Conservation (phyloP, 345 rosid species). For the Salix caprea region DNA sequence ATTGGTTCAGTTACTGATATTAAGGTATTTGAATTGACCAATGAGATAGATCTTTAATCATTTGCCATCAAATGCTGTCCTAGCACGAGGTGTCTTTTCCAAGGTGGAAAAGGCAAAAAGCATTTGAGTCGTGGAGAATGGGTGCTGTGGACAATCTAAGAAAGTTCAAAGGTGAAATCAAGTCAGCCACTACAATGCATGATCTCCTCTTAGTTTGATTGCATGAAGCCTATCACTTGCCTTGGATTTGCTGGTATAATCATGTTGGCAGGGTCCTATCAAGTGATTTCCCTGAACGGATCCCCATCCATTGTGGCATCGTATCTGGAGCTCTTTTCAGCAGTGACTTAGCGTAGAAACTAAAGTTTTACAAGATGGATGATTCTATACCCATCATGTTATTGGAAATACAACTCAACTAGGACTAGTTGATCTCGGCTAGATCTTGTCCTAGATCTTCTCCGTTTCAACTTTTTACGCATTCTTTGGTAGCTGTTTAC, state of each 20-base stretch:
- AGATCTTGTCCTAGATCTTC: not conserved
- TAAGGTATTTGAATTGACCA: not conserved
- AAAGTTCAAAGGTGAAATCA: not conserved
- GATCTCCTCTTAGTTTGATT: not conserved
- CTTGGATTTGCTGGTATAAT: not conserved
- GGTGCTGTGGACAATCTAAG: not conserved
- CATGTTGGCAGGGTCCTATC: not conserved
- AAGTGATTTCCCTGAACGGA: not conserved
- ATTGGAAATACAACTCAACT: not conserved
- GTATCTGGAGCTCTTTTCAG: not conserved
- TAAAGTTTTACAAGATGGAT: not conserved
- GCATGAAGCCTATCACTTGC: not conserved
- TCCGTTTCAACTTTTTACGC: not conserved
- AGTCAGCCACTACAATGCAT: not conserved
- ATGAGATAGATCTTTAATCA: not conserved
- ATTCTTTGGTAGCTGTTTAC: not conserved
- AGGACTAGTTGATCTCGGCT: not conserved
- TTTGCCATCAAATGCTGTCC: constrained; percentile 7
- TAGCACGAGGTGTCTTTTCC: not conserved
- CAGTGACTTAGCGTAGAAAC: not conserved
- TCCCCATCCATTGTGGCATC: not conserved
- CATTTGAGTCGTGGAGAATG: not conserved
- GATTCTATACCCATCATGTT: not conserved
- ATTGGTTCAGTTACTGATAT: not conserved
- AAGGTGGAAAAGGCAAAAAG: not conserved